Base-by-base conservation (phyloP, 164 flowering plant species). In the Aristolochia fimbriata region DNA sequence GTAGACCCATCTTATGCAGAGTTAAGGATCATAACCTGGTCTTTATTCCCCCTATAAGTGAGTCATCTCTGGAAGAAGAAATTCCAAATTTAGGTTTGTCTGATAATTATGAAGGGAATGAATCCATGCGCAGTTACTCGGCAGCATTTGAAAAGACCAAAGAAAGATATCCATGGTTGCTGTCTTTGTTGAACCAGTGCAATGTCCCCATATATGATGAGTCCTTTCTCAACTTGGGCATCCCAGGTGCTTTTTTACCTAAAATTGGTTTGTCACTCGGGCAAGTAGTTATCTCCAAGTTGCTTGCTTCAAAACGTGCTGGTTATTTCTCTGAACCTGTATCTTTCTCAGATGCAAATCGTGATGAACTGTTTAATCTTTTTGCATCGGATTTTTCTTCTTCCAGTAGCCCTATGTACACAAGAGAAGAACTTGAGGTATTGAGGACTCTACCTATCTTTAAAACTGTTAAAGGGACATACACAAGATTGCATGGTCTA, bases 1-100 rank as follows among this genome's bases (percentile, higher is more conserved):
- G 94, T 63, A 81, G 96, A 66, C 83, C 94, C 64, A 69, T 93
- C 52, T 72, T 93, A 62, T 93, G 99, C 59, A 97, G 99, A 68
- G 83, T 87, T 27, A 81, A 75, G 76, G 91, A 90, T 68, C 77
- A 77, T 51, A 75, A 73, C 64, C 70, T 93, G 68, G 80, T 93
- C 47, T 93, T 93, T 61, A 61, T 93, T 66, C 93, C 94, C 14
- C 75, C 73, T 15, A 2, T 73, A 47, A 55, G 63, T 12, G 67
- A 33, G 37, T 58, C 69, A 59, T 73, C 65, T 57, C 37, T 15
- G 20, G 65, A 8, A 61, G 47, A 61, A 14, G 57, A 55, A 4
- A 76, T 62, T 57, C 53, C n/a, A 65, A 64, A 76, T 56, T 55
- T 47, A 21, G 73, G 61, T 47, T 24, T 50, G 47, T 57, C 73